Base-by-base conservation (phyloP, 176 grass and related monocot species). In the Elymus sibiricus region DNA sequence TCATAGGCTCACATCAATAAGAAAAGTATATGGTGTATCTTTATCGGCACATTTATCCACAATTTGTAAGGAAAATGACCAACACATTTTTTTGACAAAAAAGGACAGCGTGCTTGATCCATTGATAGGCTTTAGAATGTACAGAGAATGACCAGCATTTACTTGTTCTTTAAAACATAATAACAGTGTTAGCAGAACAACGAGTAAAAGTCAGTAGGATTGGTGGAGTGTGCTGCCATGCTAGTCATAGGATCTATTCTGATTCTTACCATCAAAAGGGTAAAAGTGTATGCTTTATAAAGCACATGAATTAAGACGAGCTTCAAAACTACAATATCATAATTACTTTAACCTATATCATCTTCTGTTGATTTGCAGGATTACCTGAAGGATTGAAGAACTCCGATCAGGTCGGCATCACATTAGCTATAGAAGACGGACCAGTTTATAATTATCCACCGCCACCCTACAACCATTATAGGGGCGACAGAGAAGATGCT, bases 351-450 rank as follows among this genome's bases (percentile, higher is more conserved):
- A 77, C 26, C 39, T 61, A 39, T 56, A 17, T 15, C 25, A 21
- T 32, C 21, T 70, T 21, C 75, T 42, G 13, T 84, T 2, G 43
- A 85, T 42, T 76, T 59, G 81, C 92, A 98, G 97, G 83, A 53
- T 79, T 82, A 76, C 81, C 88, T 76, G 90, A 92, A 56, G 82
- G 88, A 77, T 65, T 86, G 9, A 86, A 85, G 71, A 76, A 88
- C 71, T 71, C 92, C 84, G 85, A 91, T 78, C 79, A 95, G 68
- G 76, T 40, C 5, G 86, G 93, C 42, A 95, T 98, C 79, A 90
- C 92, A 88, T 69, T 98, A 86, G 94, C 97, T 28, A 88, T 95
- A 87, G 97, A 95, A 94, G 94, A 98, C 58, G 94, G 94, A 25
- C 92, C 94, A 28, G 79, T 95, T 65, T 92, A 91, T 83, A 87